phyloP scores from a whole-genome alignment of 2,329 filamentous ascomycete species.

The Thermomyces lanuginosus region DNA sequence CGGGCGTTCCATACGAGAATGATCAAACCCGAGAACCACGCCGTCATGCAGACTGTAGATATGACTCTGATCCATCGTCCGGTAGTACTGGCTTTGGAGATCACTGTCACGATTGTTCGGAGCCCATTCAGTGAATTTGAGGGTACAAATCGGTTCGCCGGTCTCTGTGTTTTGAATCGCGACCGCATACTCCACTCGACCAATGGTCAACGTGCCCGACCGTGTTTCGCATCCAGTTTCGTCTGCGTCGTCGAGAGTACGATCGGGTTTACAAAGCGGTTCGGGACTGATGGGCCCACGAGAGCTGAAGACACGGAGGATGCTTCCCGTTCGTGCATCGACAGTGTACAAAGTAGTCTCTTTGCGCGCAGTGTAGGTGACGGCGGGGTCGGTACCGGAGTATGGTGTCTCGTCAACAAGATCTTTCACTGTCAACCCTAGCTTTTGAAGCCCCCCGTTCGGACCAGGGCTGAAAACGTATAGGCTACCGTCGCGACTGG shows the following conservation, averaged over 20 bases:
- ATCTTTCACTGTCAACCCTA: conserved; percentile 46
- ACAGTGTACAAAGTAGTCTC: conserved; percentile 79
- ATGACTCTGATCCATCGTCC: conserved; percentile 72
- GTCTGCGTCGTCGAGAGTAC: conserved; percentile 40
- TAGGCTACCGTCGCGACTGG: conserved; percentile 67
- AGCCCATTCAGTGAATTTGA: conserved; percentile 88
- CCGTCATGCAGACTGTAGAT: conserved; percentile 79
- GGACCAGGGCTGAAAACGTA: conserved; percentile 66
- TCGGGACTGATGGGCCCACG: conserved; percentile 52
- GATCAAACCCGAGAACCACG: conserved; percentile 63
- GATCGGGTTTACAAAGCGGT: conserved; percentile 45
- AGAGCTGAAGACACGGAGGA: conserved; percentile 72
- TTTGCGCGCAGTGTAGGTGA: conserved; percentile 84
- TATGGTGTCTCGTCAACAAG: conserved; percentile 75
- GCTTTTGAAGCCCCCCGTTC: conserved; percentile 29
- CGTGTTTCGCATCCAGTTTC: conserved; percentile 46
- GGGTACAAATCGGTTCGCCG: conserved; percentile 63
- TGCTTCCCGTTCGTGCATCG: conserved; percentile 67
- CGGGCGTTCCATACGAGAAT: conserved; percentile 38
- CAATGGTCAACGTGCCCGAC: conserved; percentile 64
- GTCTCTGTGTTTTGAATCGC: conserved; percentile 61
- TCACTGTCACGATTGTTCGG: conserved; percentile 85
- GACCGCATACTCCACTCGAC: conserved; percentile 78
- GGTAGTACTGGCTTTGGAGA: conserved; percentile 63
- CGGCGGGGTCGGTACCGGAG: conserved; percentile 54